These are phyloP conservation scores for Phellopilus nigrolimitatus DNA, from an alignment of 1,284 basidiomycete species.

Conservation along the genomic window DNA sequence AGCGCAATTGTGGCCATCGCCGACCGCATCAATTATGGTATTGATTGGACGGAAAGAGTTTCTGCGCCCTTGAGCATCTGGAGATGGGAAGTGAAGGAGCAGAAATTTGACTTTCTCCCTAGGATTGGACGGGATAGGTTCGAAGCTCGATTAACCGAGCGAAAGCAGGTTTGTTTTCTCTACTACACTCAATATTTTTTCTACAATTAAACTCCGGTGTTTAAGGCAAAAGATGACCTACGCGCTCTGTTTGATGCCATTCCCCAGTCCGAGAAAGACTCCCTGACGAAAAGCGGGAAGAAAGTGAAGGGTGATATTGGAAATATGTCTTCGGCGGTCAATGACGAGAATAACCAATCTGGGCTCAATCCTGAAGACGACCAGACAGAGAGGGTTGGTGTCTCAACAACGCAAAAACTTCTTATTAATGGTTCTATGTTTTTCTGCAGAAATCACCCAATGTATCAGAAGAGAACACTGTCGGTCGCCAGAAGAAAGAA, in stretches of 20 bases:
- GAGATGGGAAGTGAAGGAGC: constrained; percentile 80
- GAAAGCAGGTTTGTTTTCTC: constrained; percentile 49
- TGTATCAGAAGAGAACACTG: constrained; percentile 22
- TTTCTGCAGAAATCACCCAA: background rate
- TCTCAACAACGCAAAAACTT: too few species aligned
- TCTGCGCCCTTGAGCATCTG: constrained; percentile 68
- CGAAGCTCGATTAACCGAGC: constrained; percentile 58
- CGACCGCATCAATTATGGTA: constrained; percentile 69
- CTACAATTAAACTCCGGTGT: constrained; percentile 15
- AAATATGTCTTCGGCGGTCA: background rate
- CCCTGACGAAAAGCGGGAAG: constrained; percentile 50
- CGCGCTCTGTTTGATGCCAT: constrained; percentile 49
- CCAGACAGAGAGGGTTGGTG: constrained; percentile 8
- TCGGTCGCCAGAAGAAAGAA: constrained; percentile 49
- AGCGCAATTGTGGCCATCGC: constrained; percentile 55
- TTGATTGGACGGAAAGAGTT: constrained; percentile 48
- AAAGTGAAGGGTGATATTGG: constrained; percentile 35
- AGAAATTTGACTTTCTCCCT: constrained; percentile 61
- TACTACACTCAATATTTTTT: background rate
- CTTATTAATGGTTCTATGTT: too few species aligned
- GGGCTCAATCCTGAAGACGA: background rate
- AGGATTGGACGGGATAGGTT: constrained; percentile 63
- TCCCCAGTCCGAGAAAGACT: constrained; percentile 48
- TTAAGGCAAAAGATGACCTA: constrained; percentile 59
- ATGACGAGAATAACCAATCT: constrained; percentile 5